Percentiles rank a stretch among this genome's conserved stretches.
phyloP scores from a whole-genome alignment of 2,329 filamentous ascomycete species.

The Gaeumannomyces tritici region DNA sequence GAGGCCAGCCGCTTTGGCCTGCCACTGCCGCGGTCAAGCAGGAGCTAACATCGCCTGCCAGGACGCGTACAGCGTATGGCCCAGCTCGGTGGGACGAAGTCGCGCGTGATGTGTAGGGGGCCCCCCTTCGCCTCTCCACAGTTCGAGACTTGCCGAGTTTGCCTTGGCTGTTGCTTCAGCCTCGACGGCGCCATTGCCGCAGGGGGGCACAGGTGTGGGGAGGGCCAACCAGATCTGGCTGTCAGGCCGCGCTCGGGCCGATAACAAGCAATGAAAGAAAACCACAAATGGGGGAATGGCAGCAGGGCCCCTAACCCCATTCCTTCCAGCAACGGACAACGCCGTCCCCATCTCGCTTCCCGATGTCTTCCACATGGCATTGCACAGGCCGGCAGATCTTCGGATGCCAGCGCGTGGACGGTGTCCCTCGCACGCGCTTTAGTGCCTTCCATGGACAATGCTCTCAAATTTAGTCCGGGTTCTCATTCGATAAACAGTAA shows the following conservation, averaged over 20 bases:
- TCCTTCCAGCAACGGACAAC: neutral
- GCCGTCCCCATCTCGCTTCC: conserved; percentile 53
- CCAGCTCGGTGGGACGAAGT: neutral
- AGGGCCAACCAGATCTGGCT: neutral
- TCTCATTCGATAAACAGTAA: too few relatives aligned
- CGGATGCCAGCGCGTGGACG: conserved; percentile 26
- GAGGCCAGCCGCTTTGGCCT: too few relatives aligned
- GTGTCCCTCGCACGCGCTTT: neutral
- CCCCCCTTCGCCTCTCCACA: neutral
- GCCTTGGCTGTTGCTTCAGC: neutral
- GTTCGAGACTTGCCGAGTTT: neutral
- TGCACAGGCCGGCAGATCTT: neutral
- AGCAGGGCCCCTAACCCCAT: neutral
- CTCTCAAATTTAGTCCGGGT: too few relatives aligned
- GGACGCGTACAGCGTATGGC: neutral
- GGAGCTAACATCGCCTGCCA: too few relatives aligned
- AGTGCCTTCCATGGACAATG: too few relatives aligned
- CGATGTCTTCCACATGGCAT: conserved; percentile 36
- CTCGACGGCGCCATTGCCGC: neutral
- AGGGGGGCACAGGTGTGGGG: neutral
- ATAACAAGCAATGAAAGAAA: neutral
- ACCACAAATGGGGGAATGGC: neutral
- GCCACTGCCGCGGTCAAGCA: too few relatives aligned
- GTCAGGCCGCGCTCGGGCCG: conserved; percentile 1
- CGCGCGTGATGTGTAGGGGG: neutral